Conservation (phyloP, 2,329 filamentous ascomycete species). For the Dothiorella sarmentorum region DNA sequence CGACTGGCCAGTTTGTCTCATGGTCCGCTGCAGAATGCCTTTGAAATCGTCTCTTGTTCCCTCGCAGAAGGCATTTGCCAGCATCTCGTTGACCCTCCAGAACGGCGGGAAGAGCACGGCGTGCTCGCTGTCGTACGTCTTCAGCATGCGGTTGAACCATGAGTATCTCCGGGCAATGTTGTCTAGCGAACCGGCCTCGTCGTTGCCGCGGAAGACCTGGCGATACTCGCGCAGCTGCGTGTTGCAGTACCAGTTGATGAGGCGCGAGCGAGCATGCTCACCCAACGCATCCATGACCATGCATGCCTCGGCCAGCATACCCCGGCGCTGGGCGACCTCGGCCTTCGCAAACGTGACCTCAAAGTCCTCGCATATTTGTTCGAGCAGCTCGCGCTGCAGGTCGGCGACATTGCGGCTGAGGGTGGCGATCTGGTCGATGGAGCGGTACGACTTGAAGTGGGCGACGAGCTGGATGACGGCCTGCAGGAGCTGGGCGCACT, state of each 20-base stretch:
- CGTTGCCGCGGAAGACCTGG: constrained; percentile 91
- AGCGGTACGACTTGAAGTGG: constrained; percentile 96
- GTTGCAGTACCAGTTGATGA: constrained; percentile 97
- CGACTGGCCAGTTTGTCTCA: constrained; percentile 65
- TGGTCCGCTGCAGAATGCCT: constrained; percentile 82
- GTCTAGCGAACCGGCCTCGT: constrained; percentile 85
- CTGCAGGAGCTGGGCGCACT: constrained; percentile 89
- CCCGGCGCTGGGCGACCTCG: constrained; percentile 68
- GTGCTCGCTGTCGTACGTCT: constrained; percentile 93
- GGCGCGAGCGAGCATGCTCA: constrained; percentile 73
- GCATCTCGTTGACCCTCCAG: constrained; percentile 86
- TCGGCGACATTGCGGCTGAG: constrained; percentile 91
- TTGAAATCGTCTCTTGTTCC: constrained; percentile 95
- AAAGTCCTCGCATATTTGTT: constrained; percentile 99
- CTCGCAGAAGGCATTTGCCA: constrained; percentile 92
- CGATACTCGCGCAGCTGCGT: constrained; percentile 93
- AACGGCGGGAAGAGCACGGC: constrained; percentile 77
- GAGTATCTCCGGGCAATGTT: constrained; percentile 94
- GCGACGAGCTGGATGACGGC: constrained; percentile 97
- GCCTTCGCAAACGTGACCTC: constrained; percentile 90
- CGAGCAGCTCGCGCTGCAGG: constrained; percentile 83
- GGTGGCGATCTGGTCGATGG: constrained; percentile 95
- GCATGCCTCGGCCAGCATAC: constrained; percentile 79
- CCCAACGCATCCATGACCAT: constrained; percentile 92
- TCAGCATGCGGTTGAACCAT: constrained; percentile 95